Evolutionary conservation across 768 basidiomycete species (phyloP).

Genomic region (Boletellus emodensis): DNA sequence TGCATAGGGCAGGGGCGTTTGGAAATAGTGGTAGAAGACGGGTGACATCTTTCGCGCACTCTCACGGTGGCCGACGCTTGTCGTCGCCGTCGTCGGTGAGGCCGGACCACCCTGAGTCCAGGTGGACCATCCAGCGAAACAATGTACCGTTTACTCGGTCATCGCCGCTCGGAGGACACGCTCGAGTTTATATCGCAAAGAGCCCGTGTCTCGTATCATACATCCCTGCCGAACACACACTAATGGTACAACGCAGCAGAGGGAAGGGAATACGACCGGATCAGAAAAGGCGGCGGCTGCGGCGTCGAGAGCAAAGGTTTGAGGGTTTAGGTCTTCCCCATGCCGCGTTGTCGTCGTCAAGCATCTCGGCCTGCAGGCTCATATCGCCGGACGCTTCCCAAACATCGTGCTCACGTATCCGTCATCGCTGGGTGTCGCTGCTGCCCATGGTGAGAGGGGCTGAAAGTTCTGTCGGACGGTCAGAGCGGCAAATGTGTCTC

Average conservation of each 20-base stretch:
- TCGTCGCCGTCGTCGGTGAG: no score
- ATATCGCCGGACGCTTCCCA: neutral
- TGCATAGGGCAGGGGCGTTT: slow-evolving; percentile 71
- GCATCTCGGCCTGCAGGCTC: slow-evolving; percentile 22
- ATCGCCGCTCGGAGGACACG: no score
- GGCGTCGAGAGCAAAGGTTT: slow-evolving; percentile 1
- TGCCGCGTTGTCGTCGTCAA: slow-evolving; percentile 29
- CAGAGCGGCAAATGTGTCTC: neutral
- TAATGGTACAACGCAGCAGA: neutral
- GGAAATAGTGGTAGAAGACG: slow-evolving; percentile 75
- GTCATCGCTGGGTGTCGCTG: neutral
- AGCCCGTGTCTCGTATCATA: no score
- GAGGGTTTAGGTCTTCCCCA: slow-evolving; percentile 10
- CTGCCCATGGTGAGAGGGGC: slow-evolving; percentile 4
- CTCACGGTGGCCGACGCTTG: no score
- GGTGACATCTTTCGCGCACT: slow-evolving; percentile 41
- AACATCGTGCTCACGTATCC: slow-evolving; percentile 15
- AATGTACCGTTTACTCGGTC: neutral
- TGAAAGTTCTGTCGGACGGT: slow-evolving; percentile 7
- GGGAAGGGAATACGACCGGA: neutral
- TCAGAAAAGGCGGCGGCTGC: slow-evolving; percentile 9
- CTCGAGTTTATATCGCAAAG: no score
- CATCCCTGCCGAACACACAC: neutral
- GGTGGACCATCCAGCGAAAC: no score
- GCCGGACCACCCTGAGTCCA: no score